A percentile compares a stretch with the other conserved stretches of the same genome.
phyloP scores from a whole-genome alignment of 495 filamentous ascomycete species.

The Tuber indicum region DNA sequence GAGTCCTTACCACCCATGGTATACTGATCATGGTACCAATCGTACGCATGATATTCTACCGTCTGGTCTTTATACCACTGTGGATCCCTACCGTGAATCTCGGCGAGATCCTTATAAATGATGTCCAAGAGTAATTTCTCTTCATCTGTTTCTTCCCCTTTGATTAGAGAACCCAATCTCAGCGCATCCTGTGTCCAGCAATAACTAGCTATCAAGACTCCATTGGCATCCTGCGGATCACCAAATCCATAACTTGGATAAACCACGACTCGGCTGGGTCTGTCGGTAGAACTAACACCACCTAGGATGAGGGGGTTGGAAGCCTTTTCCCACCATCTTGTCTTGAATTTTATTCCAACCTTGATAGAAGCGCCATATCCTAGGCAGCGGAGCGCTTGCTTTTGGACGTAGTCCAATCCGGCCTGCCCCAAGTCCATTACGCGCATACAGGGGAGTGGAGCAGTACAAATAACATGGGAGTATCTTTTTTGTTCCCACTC shows the following conservation, averaged over 20 bases:
- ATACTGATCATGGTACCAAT: conserved; percentile 24
- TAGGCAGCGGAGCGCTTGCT: conserved; percentile 40
- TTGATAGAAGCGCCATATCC: conserved; percentile 42
- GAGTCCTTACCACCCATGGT: conserved; percentile 8
- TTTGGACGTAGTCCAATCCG: conserved; percentile 21
- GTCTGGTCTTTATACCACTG: background rate
- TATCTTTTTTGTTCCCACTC: conserved; percentile 25
- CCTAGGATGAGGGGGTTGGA: conserved; percentile 13
- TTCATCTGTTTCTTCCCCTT: conserved; percentile 3
- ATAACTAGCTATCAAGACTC: conserved; percentile 46
- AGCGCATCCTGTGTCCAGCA: conserved; percentile 47
- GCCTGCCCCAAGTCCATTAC: conserved; percentile 39
- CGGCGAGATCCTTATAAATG: conserved; percentile 36
- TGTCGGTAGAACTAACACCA: conserved; percentile 44
- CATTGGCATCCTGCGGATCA: conserved; percentile 31
- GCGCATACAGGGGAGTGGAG: conserved; percentile 38
- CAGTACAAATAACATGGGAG: conserved; percentile 40
- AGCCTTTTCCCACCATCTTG: conserved; percentile 41
- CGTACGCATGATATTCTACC: conserved; percentile 15
- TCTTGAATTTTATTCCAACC: conserved; percentile 42
- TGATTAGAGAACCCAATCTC: conserved; percentile 43
- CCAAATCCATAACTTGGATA: conserved; percentile 47
- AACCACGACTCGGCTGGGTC: conserved; percentile 44
- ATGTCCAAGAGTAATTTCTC: conserved; percentile 39
- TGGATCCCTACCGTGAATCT: conserved; percentile 9